Percentiles rank a stretch among this genome's conserved stretches.
Conservation (phyloP, 2,329 filamentous ascomycete genomes). For the Fusarium hainanense region DNA sequence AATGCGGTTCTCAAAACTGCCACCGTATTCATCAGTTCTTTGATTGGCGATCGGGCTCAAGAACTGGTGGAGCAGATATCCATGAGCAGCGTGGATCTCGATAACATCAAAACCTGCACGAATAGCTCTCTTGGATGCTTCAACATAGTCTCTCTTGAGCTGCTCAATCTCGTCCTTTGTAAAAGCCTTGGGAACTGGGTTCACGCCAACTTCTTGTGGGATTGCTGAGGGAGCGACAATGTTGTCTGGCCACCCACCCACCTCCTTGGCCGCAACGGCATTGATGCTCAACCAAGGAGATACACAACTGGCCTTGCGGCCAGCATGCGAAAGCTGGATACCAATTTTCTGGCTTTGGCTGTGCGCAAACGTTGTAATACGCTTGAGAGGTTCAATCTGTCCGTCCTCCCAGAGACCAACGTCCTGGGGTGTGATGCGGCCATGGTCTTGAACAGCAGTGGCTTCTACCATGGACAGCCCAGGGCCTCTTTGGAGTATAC, state of each 20-base stretch:
- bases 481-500: conserved; percentile 79
- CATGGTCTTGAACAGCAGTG: conserved; percentile 77
- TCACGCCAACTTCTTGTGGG: conserved; percentile 65
- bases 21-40: conserved; percentile 74
- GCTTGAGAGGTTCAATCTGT: conserved; percentile 77
- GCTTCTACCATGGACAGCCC: conserved; percentile 81
- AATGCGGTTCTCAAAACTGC: conserved; percentile 76
- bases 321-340: conserved; percentile 85
- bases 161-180: conserved; percentile 73
- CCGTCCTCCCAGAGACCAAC: conserved; percentile 84
- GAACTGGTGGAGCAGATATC: conserved; percentile 75
- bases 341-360: conserved; percentile 79
- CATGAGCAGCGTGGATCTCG: conserved; percentile 73
- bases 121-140: conserved; percentile 68
- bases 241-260: conserved; percentile 67
- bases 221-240: conserved; percentile 63
- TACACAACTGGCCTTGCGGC: conserved; percentile 71
- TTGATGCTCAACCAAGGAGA: conserved; percentile 70
- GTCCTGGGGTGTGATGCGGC: conserved; percentile 85
- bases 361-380: conserved; percentile 81
- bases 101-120: conserved; percentile 79
- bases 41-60: conserved; percentile 68
- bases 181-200: conserved; percentile 73
- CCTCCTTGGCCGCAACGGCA: conserved; percentile 63
- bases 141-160: conserved; percentile 71